Base-by-base conservation (phyloP, 148 eudicot species). In the Simmondsia chinensis region DNA sequence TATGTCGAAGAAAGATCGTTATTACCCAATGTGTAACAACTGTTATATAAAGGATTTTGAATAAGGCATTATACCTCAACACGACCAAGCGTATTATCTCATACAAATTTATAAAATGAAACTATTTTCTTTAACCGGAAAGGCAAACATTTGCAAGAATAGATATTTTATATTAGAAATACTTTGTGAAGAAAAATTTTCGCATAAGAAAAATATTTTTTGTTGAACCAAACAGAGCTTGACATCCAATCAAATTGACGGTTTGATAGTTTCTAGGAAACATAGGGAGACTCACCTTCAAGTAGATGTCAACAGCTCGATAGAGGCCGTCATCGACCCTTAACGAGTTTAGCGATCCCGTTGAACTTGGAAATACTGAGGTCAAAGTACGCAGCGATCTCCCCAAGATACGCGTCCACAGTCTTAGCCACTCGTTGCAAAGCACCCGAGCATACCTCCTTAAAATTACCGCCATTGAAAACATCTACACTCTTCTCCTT, bases 401-500 rank as follows among this genome's bases (percentile, higher is more conserved):
- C 96, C 9, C 79, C 82, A 17, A 93, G 73, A 33, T 82, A 93
- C 2, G 94, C 65, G 30, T 93, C 96, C 2, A 93, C 82, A 8
- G 76, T 93, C 72, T 77, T 93, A 25, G 79, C 82, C 18, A 93
- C 87, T 31, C 94, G 66, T 50, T 57, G 73, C 70, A 75, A 70
- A 4, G 89, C 60, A 20, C 76, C 32, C 8, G 96, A 82, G 7
- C 88, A 65, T 15, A 50, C 81, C 22, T 80, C 99, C 11, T 41
- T 70, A 9, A 76, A 77, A 52, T 77, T 76, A 1, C 96, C 96
- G 0, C 77, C 96, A 24, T 79, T 80, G 44, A 93, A 93, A 5
- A 93, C 88, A 33, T 82, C 80, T 16, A 93, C 87, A 33, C 72
- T 79, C 68, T 71, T 93, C 61, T 86, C 99, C 75, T 68, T 93